These are phyloP conservation scores for Aspergillus cavernicola DNA, from an alignment of 495 filamentous ascomycete species.

Conservation along the genomic window DNA sequence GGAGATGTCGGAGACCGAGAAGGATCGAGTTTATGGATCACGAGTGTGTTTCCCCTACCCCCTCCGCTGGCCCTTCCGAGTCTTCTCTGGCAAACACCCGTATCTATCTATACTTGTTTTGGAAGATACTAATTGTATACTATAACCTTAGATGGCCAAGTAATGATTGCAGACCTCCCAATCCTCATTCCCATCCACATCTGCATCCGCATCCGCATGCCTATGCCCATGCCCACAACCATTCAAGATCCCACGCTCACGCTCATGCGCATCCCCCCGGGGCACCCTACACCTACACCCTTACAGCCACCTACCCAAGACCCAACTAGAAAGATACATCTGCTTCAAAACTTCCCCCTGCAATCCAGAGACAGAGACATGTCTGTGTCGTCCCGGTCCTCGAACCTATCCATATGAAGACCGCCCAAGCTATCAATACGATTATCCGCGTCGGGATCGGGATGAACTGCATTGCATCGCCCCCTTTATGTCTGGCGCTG, in stretches of 20 bases:
- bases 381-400: too few relatives aligned
- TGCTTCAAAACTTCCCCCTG: neutral
- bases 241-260: too few relatives aligned
- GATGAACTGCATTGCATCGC: neutral
- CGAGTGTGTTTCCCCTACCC: too few relatives aligned
- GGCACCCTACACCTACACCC: neutral
- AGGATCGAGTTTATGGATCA: too few relatives aligned
- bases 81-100: too few relatives aligned
- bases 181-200: too few relatives aligned
- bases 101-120: too few relatives aligned
- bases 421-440: neutral
- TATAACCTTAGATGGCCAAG: neutral
- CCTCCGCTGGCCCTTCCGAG: too few relatives aligned
- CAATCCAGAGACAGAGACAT: too few relatives aligned
- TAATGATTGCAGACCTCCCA: neutral
- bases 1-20: too few relatives aligned
- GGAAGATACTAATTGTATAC: too few relatives aligned
- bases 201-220: neutral
- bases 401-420: neutral
- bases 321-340: neutral
- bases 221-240: neutral
- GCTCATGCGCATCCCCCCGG: neutral
- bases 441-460: neutral
- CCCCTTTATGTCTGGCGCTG: neutral
- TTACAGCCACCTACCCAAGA: too few relatives aligned